phyloP scores from a whole-genome alignment of 2,329 filamentous ascomycete genomes.

The Epichloe scottii region DNA sequence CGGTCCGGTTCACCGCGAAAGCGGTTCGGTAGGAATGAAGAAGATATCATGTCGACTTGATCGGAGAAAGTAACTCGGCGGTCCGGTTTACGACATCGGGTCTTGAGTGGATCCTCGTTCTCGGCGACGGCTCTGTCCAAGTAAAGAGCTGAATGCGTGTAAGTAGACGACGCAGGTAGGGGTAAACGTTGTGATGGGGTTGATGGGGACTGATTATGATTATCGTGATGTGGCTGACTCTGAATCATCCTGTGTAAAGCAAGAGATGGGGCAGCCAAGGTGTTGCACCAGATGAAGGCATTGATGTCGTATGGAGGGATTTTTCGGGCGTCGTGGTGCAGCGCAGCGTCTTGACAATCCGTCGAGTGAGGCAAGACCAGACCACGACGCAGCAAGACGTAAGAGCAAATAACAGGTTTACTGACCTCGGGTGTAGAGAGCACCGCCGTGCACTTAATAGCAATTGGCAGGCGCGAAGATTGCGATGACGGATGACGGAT shows the following conservation, averaged over 20 bases:
- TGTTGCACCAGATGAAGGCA: not conserved
- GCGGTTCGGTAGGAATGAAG: slow-evolving; percentile 44
- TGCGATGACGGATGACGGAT: not conserved
- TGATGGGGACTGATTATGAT: not conserved
- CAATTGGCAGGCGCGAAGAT: not conserved
- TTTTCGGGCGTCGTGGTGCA: not conserved
- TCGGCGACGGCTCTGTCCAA: slow-evolving; percentile 9
- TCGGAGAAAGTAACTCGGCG: slow-evolving; percentile 22
- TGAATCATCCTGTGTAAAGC: not conserved
- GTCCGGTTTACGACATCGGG: slow-evolving; percentile 22
- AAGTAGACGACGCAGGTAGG: not conserved
- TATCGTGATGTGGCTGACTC: not conserved
- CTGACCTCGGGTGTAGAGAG: slow-evolving; percentile 1
- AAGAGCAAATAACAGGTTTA: not conserved
- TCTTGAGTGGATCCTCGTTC: slow-evolving; percentile 9
- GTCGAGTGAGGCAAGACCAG: not conserved
- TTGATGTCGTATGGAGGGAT: not conserved
- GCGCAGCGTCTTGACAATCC: not conserved
- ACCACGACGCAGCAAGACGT: not conserved
- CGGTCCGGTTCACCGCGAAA: slow-evolving; percentile 47
- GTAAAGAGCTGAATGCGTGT: slow-evolving; percentile 2
- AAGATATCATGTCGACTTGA: slow-evolving; percentile 35
- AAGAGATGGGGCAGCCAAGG: not conserved
- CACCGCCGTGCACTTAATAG: not conserved
- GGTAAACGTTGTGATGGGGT: not conserved